Base-by-base conservation (phyloP, 805 yeast genomes). In the Isabelozyma heimii region DNA sequence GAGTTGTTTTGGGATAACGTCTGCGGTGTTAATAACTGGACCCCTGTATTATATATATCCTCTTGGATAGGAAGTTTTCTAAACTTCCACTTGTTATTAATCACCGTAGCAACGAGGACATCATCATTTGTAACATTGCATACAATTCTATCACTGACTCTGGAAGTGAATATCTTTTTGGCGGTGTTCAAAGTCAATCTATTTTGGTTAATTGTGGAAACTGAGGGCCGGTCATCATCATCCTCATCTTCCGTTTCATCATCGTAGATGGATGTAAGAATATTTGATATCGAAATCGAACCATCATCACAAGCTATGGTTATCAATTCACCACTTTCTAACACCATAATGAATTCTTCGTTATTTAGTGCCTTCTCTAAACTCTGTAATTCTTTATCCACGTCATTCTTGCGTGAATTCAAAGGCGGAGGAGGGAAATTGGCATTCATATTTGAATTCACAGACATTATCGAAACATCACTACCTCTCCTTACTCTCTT, bases 141-240 rank as follows among this genome's bases (percentile, higher is more conserved):
- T 1, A 89, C 82, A 28, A 89, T 67, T 52, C 91, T 72, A 61
- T 88, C 94, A 57, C 82, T 84, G 24, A 88, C 84, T 60, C 94
- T 75, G 4, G 95, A 89, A 0, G 95, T 84, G 2, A 77, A 61
- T 9, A 89, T 62, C 51, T 79, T 79, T 45, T 77, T 78, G 47
- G 85, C 84, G 2, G 82, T 71, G 0, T 73, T 69, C n/a, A 86
- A 58, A 16, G 47, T 48, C 5, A 53, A 40, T 40, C 14, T 17
- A 15, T 16, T 9, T 17, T 17, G 27, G n/a, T 39, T 40, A 5
- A 37, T 37, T 14, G 42, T 40, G 3, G 16, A 14, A 20, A 20
- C 24, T 12, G 27, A 15, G 30, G 14, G 12, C 13, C 9, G 28
- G 16, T 33, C 13, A 16, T 28, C 26, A 8, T 43, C 40, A 2